Conservation (phyloP, 2,329 filamentous ascomycete species). For the Sarocladium strictum region DNA sequence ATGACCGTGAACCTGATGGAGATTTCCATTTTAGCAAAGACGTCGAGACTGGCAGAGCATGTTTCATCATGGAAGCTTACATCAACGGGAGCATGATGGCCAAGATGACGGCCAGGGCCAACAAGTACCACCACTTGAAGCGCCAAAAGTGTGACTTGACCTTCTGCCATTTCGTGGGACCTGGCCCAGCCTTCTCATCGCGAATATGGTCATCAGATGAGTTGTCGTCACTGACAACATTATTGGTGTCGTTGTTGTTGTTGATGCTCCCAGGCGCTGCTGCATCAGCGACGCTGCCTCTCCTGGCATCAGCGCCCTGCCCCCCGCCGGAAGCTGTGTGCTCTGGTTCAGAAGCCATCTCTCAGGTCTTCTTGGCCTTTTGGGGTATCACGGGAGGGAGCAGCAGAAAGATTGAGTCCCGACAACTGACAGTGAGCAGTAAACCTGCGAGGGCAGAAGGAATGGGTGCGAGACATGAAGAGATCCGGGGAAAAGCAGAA, state of each 20-base stretch:
- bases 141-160: slow-evolving; percentile 32
- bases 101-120: slow-evolving; percentile 27
- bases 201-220: background rate
- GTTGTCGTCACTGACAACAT: background rate
- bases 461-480: background rate
- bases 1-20: slow-evolving; percentile 30
- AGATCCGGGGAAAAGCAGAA: too few species aligned
- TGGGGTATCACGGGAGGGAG: too few species aligned
- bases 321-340: background rate
- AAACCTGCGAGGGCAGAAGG: too few species aligned
- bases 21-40: too few species aligned
- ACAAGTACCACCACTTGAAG: slow-evolving; percentile 35
- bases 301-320: background rate
- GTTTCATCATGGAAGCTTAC: slow-evolving; percentile 27
- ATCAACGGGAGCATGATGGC: slow-evolving; percentile 34
- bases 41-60: too few species aligned
- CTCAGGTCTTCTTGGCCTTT: too few species aligned
- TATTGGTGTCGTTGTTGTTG: background rate
- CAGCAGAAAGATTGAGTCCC: too few species aligned
- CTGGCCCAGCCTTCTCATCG: slow-evolving; percentile 6
- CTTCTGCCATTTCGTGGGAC: slow-evolving; percentile 27
- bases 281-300: background rate
- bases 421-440: too few species aligned
- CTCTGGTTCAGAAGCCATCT: slow-evolving; percentile 4
- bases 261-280: background rate